Evolutionary conservation across 2,329 filamentous ascomycete species (phyloP).

Genomic region (Alternaria panax): DNA sequence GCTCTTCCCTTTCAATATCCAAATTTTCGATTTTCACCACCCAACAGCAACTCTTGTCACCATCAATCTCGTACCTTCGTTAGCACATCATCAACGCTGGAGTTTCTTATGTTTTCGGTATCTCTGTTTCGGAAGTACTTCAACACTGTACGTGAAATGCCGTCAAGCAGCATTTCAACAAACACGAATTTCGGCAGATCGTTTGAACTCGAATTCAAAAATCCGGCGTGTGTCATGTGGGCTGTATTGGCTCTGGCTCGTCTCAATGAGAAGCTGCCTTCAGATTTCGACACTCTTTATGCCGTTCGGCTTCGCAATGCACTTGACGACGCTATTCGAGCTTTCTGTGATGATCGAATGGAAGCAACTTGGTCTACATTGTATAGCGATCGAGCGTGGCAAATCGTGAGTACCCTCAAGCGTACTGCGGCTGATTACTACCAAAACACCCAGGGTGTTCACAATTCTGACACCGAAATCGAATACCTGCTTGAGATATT

Average conservation of each 20-base stretch:
- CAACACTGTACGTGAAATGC: neutral
- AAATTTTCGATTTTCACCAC: neutral
- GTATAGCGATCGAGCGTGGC: neutral
- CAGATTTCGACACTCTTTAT: neutral
- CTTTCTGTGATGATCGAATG: neutral
- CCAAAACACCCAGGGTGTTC: neutral
- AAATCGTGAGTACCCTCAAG: neutral
- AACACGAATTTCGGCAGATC: neutral
- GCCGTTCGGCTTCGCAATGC: neutral
- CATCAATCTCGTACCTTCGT: neutral
- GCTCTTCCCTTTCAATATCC: neutral
- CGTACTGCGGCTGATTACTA: neutral
- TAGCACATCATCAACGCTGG: neutral
- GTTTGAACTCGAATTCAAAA: neutral
- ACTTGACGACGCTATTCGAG: neutral
- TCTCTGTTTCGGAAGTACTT: neutral
- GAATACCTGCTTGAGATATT: neutral
- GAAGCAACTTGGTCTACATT: neutral
- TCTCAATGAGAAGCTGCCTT: conserved; percentile 1
- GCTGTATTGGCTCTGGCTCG: neutral
- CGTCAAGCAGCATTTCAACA: neutral
- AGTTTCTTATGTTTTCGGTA: neutral
- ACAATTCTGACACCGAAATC: neutral
- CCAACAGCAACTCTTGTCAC: neutral
- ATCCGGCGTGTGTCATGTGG: conserved; percentile 1